phyloP scores from a whole-genome alignment of 176 grass and related monocot species.

The Rhynchospora breviuscula region DNA sequence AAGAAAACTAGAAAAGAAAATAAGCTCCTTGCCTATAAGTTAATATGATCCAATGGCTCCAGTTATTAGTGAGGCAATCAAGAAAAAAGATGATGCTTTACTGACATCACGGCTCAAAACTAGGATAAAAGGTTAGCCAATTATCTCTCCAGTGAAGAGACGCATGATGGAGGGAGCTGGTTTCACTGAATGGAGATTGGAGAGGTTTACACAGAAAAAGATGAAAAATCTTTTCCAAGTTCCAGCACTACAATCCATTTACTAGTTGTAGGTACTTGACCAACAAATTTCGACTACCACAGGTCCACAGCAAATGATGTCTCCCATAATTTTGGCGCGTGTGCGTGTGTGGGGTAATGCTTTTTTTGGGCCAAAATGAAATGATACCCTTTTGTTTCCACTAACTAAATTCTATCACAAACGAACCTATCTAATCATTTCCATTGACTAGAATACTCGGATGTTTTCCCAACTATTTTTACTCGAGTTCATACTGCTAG shows the following conservation, averaged over 20 bases:
- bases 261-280: background rate
- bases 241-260: background rate
- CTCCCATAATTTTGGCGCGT: background rate
- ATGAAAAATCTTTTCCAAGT: background rate
- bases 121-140: background rate
- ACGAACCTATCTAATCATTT: too few relatives aligned
- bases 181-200: background rate
- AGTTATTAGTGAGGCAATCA: background rate
- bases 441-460: too few relatives aligned
- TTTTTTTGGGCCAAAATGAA: background rate
- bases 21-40: too few relatives aligned
- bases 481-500: background rate
- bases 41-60: too few relatives aligned
- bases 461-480: too few relatives aligned
- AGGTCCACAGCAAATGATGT: background rate
- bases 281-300: background rate
- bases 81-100: background rate
- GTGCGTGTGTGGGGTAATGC: too few relatives aligned
- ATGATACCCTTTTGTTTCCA: background rate
- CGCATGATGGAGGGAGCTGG: background rate
- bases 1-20: too few relatives aligned
- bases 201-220: background rate
- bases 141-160: background rate
- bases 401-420: background rate
- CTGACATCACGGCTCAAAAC: background rate